Conservation (phyloP, 1,139 yeast species). For the Yamadazyma spencermartinsiae region DNA sequence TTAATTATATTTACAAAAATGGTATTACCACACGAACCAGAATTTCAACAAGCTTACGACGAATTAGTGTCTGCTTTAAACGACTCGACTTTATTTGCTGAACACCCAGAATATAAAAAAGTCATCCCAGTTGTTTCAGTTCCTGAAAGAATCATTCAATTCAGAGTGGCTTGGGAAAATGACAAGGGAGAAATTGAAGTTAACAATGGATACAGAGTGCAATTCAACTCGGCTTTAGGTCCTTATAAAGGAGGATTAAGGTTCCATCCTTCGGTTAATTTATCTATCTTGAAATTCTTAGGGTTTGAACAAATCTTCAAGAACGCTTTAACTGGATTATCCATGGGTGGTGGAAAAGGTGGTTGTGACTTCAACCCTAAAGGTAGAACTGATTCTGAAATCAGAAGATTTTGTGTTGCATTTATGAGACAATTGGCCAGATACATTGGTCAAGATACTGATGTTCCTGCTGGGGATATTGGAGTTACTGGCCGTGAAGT, state of each 20-base stretch:
- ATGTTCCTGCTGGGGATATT: conserved; percentile 96
- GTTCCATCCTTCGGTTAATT: conserved; percentile 95
- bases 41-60: conserved; percentile 97
- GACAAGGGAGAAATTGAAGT: conserved; percentile 90
- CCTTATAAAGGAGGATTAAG: conserved; percentile 99
- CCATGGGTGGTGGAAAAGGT: conserved; percentile 99
- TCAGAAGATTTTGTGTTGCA: conserved; percentile 93
- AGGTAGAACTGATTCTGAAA: conserved; percentile 88
- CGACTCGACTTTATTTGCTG: conserved; percentile 86
- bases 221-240: conserved; percentile 96
- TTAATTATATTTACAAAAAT: too few species aligned
- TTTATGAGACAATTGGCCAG: conserved; percentile 95
- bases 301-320: conserved; percentile 99
- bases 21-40: conserved; percentile 83
- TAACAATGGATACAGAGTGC: conserved; percentile 97
- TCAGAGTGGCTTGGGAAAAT: conserved; percentile 98
- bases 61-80: conserved; percentile 87
- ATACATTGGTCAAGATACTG: conserved; percentile 96
- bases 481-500: conserved; percentile 92
- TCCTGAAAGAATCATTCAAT: conserved; percentile 95
- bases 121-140: conserved; percentile 89
- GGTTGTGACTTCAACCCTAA: conserved; percentile 98
- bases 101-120: conserved; percentile 87
- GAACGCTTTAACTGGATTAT: conserved; percentile 94
- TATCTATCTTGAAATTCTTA: conserved; percentile 90